Base-by-base conservation (phyloP, 2,329 filamentous ascomycete genomes). In the Chalaropsis ovoidea region DNA sequence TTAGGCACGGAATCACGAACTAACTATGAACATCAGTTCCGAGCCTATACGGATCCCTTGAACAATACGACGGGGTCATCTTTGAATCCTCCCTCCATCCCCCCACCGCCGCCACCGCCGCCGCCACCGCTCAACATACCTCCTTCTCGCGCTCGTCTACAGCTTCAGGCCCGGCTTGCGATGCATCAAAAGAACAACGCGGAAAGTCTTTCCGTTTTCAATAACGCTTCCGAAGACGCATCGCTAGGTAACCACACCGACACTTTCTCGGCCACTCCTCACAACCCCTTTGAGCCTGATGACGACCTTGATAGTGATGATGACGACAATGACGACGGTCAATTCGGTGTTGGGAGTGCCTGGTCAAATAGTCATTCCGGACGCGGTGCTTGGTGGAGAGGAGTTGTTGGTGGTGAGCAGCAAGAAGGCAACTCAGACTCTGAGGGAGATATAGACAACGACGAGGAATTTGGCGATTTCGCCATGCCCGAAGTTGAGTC, bases 141-240 rank as follows among this genome's bases (percentile, higher is more conserved):
- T 0, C 92, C 93, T 1, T 95, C 90, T 7, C 85, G 93, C 63
- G 93, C 93, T 7, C 85, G 93, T 62, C 81, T 90, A 65, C 90
- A 95, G 74, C 82, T 97, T n/a, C 92, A 91, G n/a, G 89, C 89
- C 13, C 85, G 92, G 13, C 81, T 97, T 71, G 84, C 89, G 1
- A 83, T 88, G 75, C 88, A 90, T 69, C 84, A 86, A 70, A 87
- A 89, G 74, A 83, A 84, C 69, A 79, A 76, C 58, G 76, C 78
- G 24, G 76, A 79, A 5, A 75, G 78, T 27, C 76, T 77, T 19
- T 76, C 81, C 5, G 77, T 80, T 11, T 77, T 76, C 1, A 71
- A 79, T 1, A 75, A 75, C 0, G 69, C 76, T 27, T 73, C 75
- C 66, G 70, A 76, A 67, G 73, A 47, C 24, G 17, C 54, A 31